Percentiles rank a stretch among this genome's conserved stretches.
Conservation (phyloP, 2,329 filamentous ascomycete species). For the Geosmithia putterillii region DNA sequence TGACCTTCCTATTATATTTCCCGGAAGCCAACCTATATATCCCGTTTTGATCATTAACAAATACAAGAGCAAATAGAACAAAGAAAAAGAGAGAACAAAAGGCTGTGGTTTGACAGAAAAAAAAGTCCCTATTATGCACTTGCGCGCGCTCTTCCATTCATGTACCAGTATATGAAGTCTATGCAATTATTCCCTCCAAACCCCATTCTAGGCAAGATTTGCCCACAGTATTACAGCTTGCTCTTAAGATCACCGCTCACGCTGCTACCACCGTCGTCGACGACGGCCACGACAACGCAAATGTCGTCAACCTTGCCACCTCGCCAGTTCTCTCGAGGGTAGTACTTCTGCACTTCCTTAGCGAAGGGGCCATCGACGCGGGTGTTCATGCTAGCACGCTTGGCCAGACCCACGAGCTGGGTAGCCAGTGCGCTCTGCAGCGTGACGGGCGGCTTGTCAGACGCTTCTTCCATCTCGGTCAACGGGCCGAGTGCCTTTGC, state of each 20-base stretch:
- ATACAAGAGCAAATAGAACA: background rate
- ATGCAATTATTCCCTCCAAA: background rate
- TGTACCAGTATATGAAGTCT: background rate
- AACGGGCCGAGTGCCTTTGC: constrained; percentile 43
- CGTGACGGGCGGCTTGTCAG: constrained; percentile 26
- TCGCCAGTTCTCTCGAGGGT: constrained; percentile 73
- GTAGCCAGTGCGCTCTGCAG: constrained; percentile 71
- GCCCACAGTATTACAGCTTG: constrained; percentile 14
- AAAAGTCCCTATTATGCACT: background rate
- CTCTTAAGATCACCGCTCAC: constrained; percentile 13
- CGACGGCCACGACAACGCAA: constrained; percentile 69
- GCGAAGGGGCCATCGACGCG: constrained; percentile 87
- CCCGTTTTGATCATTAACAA: background rate
- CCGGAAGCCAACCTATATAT: too few species aligned
- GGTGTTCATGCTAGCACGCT: constrained; percentile 68
- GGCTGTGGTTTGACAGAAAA: too few species aligned
- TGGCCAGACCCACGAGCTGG: constrained; percentile 70
- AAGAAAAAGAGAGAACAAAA: background rate
- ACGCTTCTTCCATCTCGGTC: constrained; percentile 7
- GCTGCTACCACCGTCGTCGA: constrained; percentile 45
- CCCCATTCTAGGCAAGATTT: background rate
- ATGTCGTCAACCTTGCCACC: constrained; percentile 97
- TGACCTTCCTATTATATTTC: too few species aligned
- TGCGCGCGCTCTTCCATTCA: background rate
- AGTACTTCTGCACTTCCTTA: constrained; percentile 82